These are phyloP conservation scores for Sophora flavescens DNA, from an alignment of 306 rosid species.

Conservation along the genomic window DNA sequence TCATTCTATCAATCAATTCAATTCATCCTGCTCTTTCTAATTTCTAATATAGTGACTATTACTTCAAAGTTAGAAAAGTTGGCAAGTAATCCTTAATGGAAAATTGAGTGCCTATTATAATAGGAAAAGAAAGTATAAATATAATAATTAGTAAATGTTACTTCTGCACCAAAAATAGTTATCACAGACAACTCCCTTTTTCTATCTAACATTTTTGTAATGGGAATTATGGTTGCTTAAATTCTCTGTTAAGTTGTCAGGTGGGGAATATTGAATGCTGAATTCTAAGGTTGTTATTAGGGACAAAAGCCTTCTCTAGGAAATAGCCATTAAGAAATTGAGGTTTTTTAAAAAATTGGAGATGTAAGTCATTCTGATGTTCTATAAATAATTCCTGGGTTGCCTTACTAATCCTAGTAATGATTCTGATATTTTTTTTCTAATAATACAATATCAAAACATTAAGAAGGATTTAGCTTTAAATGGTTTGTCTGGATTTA, in stretches of 20 bases:
- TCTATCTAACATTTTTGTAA: background rate
- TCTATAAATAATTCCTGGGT: slow-evolving; percentile 19
- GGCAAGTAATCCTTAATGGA: slow-evolving; percentile 17
- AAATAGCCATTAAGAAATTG: background rate
- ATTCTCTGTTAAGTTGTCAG: background rate
- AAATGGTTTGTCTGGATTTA: too few species aligned
- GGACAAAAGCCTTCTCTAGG: background rate
- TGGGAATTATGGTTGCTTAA: background rate
- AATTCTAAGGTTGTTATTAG: too few species aligned
- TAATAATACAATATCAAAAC: background rate
- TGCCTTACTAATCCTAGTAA: slow-evolving; percentile 13
- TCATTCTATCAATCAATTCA: too few species aligned
- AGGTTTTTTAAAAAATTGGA: background rate
- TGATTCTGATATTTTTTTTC: background rate
- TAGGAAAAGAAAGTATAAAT: background rate
- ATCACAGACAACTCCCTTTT: background rate
- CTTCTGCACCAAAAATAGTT: slow-evolving; percentile 20
- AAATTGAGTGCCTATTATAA: slow-evolving; percentile 31
- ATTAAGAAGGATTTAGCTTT: background rate
- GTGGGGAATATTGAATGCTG: background rate
- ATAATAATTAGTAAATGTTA: slow-evolving; percentile 9
- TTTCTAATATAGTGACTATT: background rate
- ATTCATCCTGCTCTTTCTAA: too few species aligned
- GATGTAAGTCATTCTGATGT: background rate
- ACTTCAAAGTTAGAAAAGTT: slow-evolving; percentile 28